Evolutionary conservation across 2,329 filamentous ascomycete species (phyloP), one percentile per base, ranked within the genome.

Genomic region (Neurospora sp.): DNA sequence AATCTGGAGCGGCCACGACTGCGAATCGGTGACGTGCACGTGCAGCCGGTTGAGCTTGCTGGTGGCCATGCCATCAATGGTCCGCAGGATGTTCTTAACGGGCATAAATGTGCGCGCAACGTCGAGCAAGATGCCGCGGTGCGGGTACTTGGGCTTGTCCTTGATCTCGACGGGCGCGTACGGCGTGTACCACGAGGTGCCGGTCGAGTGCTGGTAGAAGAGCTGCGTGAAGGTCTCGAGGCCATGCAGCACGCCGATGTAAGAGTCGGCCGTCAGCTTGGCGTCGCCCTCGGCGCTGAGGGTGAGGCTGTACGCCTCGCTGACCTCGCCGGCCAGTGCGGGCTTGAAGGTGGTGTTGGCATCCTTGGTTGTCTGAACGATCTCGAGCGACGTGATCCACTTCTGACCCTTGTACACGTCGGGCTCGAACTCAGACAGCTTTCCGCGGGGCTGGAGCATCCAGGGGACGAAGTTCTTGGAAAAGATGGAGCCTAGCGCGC

Each of bases 21-120:
- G 92, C 17, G 90, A 89, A 79, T 96, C 92, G 4, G 92, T 96
- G 70, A 90, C 85, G 81, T 96, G 92, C 69, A 95, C 82, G 79
- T 96, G 92, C 69, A 96, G 84, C 6, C 89, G 85, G 80, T 96
- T 96, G 83, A 96, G 86, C 82, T 96, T 96, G 82, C 89, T 92
- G 86, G 88, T 93, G 1, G 91, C 83, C 73, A 91, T 80, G 52
- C 88, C 91, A 76, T 96, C 91, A 73, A 97, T 91, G 68, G 89
- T 92, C 67, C 89, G 88, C 76, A 89, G 84, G 74, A 97, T 89
- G 75, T 91, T 87, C 3, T 83, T 78, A 33, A 92, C 81, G 1
- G 87, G 84, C 79, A 90, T 92, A 81, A 85, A 96, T 76, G 89
- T 90, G 70, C 93, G 85, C 2, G 91, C 85, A 57, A 92, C 88